Base-by-base conservation (phyloP, 331 rosid genomes). In the Malus hybrid region DNA sequence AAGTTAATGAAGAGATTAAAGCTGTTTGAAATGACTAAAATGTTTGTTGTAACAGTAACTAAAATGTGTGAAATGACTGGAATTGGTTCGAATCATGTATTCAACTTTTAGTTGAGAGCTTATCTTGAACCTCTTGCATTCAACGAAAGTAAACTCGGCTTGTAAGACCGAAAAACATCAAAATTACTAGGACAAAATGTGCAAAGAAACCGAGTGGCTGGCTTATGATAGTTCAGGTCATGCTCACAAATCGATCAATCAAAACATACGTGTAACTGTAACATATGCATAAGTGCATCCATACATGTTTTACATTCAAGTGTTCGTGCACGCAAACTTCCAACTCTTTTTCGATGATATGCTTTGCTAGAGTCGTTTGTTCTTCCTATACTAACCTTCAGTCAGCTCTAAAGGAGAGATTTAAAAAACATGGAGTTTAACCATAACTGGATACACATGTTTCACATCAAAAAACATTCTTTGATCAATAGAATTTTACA, bases 351-450 rank as follows among this genome's bases (percentile, higher is more conserved):
- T 39, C 42, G 64, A 61, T 55, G 52, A 70, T 46, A 54, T 77
- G 55, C 48, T 76, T 71, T 11, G 11, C 24, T 77, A 44, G 68
- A 54, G 69, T 42, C 84, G 67, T 34, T 70, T 61, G 67, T 62
- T 56, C 44, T 32, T 69, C 76, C 59, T 66, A 27, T 60, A 28
- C 85, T 63, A 79, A 34, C 57, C 42, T 75, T 75, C 73, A 75
- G 74, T 72, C 52, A 54, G 80, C 71, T 67, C 70, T 64, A 64
- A 65, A 62, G 68, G 60, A 67, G 61, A 52, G 71, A 79, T 67
- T 60, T 77, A 69, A 67, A 68, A 76, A 19, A 72, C 33, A 44
- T 57, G 24, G 27, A 54, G 56, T 76, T 66, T 79, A 24, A 70
- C 71, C 75, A 19, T 29, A 57, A 72, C 32, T 29, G 46, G 46